Evolutionary conservation across 2,329 filamentous ascomycete species (phyloP).

Genomic region (Fusarium acutatum): DNA sequence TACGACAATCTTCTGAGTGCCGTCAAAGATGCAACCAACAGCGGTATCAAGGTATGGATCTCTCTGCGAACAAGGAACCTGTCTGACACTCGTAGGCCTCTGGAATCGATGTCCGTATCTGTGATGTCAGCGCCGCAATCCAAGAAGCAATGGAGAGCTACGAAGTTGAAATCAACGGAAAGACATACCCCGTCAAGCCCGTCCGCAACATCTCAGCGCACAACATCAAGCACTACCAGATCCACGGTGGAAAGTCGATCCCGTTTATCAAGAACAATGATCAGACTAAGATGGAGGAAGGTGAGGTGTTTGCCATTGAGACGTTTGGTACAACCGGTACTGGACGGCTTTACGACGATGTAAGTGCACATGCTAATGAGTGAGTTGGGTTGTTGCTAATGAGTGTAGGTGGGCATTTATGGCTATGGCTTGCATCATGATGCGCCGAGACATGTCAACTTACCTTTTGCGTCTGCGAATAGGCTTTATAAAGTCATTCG

Average conservation of each 20-base stretch:
- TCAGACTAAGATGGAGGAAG: conserved; percentile 94
- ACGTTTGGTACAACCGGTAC: conserved; percentile 92
- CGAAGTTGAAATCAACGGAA: conserved; percentile 81
- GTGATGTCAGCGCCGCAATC: conserved; percentile 81
- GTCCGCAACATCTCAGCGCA: conserved; percentile 87
- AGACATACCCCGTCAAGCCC: conserved; percentile 79
- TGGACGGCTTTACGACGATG: conserved; percentile 81
- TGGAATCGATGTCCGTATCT: conserved; percentile 87
- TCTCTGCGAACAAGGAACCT: too few species aligned
- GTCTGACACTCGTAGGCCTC: conserved; percentile 54
- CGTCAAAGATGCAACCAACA: conserved; percentile 80
- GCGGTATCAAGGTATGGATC: conserved; percentile 79
- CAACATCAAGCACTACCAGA: conserved; percentile 84
- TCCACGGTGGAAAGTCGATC: conserved; percentile 89
- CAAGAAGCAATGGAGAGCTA: conserved; percentile 93
- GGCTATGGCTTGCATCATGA: conserved; percentile 57
- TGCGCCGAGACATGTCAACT: conserved; percentile 45
- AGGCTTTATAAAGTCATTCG: conserved; percentile 66
- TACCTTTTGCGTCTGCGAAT: conserved; percentile 63
- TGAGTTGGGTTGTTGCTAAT: neutral
- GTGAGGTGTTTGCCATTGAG: conserved; percentile 91
- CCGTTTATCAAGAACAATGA: conserved; percentile 87
- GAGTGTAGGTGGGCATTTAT: conserved; percentile 56
- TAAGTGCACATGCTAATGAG: conserved; percentile 45
- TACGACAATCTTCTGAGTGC: conserved; percentile 77